These are phyloP conservation scores for Epichloe scottii DNA, from an alignment of 2,329 filamentous ascomycete genomes.

Conservation along the genomic window DNA sequence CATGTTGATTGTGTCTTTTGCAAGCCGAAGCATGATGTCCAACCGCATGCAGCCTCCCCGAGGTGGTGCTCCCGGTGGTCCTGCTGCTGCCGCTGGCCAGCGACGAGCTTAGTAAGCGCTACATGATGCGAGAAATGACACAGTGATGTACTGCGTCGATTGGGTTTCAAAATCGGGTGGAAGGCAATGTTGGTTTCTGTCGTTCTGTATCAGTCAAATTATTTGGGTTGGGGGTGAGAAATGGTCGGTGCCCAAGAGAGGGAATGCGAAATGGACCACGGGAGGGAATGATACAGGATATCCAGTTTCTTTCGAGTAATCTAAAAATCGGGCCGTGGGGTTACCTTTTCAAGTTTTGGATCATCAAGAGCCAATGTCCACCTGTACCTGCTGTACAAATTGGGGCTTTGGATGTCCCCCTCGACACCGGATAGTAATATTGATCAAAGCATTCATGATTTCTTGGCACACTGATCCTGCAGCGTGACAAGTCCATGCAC, in stretches of 20 bases:
- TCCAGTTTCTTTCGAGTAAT: not conserved
- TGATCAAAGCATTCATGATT: conserved; percentile 13
- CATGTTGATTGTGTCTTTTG: conserved; percentile 63
- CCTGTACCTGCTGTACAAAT: too few relatives aligned
- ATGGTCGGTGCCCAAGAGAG: not conserved
- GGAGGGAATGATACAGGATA: not conserved
- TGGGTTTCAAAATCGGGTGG: not conserved
- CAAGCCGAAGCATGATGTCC: conserved; percentile 60
- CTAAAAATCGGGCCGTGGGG: not conserved
- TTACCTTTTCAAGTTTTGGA: not conserved
- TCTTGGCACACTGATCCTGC: conserved; percentile 48
- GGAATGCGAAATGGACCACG: not conserved
- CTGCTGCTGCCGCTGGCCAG: conserved; percentile 3
- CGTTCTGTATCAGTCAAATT: not conserved
- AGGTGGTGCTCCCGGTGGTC: conserved; percentile 7
- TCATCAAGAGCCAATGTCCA: not conserved
- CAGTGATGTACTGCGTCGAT: not conserved
- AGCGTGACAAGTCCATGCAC: conserved; percentile 46
- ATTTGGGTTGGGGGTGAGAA: not conserved
- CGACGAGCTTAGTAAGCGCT: conserved; percentile 1
- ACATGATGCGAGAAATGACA: not conserved
- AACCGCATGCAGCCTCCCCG: conserved; percentile 19
- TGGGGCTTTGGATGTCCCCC: too few relatives aligned
- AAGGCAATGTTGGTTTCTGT: not conserved
- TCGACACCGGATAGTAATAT: not conserved